Evolutionary conservation across 257 asterid genomes (phyloP), one percentile per base, ranked within the genome.

Genomic region (Rehmannia glutinosa): DNA sequence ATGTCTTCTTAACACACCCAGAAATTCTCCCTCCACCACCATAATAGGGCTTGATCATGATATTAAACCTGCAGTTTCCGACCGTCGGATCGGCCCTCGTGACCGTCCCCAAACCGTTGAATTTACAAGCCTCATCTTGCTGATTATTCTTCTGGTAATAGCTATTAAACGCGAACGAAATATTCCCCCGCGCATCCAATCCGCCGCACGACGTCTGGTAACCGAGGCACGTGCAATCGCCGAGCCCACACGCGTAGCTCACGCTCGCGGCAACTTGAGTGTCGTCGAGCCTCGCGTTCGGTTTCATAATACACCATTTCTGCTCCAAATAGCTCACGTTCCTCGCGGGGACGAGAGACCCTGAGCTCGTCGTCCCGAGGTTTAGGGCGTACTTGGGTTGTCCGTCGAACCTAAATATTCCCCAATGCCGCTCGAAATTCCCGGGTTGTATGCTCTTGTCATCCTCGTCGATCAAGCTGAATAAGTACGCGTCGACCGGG

Each of bases 381-480:
- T 83, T 87, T 24, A 89, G 80, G 0, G 69, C 2, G 72, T 89
- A 89, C 45, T 89, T 89, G 0, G 90, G 89, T 39, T 78, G 85
- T 4, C 97, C 97, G 39, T 89, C 91, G 32, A 67, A 85, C 52
- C 61, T 15, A 21, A 89, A 80, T 5, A 87, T 68, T 11, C 97
- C 97, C 96, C 97, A 87, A 30, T 89, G 97, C 11, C 97, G 83
- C 71, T 89, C 97, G 27, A 89, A 89, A 45, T 83, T 85, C 17
- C 97, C 93, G 0, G 97, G 97, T 35, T 83, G 89, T 39, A 85
- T 78, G 75, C 97, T 89, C 83, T 89, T 89, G 0, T 82, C 83
- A 16, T 89, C 97, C 79, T 89, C 97, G 30, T 89, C 97, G 5
- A 89, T 77, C 74, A 87, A 74, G 77, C 97, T 85, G 25, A 89